Base-by-base conservation (phyloP, 2,329 filamentous ascomycete species). In the Didymella arachidicola region DNA sequence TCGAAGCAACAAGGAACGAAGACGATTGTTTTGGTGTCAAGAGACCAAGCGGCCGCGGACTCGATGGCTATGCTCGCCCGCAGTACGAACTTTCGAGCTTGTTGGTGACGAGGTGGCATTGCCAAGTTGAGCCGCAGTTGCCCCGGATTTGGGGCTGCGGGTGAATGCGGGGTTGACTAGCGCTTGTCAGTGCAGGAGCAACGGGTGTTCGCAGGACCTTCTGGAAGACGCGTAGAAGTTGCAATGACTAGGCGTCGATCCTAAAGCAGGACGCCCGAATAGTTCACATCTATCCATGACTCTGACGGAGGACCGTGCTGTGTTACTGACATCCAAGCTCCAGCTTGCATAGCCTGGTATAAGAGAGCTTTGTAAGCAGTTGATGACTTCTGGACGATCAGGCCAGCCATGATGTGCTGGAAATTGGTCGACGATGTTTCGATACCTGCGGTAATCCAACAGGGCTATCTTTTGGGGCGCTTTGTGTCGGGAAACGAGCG, bases 121-220 rank as follows among this genome's bases (percentile, higher is more conserved):
- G 52, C 32, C 27, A 42, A 43, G 19, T 43, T 43, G 27, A 55
- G 51, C 26, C 44, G 29, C 29, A 41, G 14, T 18, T n/a, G 45
- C 45, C 36, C 38, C 22, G 16, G 29, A 7, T 42, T 12, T 46
- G 19, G n/a, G 36, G 38, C 7, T 36, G 52, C 41, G 34, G 34
- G 42, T 47, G 32, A 27, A 51, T 57, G 54, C 27, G 47, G 47
- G 47, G 47, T 42, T 26, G 14, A 16, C 32, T 55, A 46, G 53
- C 12, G 46, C 19, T 5, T 34, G 19, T 36, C 29, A 43, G 39
- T 44, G 49, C 36, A 36, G 36, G 18, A 41, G 41, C 22, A 50
- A 50, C 41, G 12, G 53, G 53, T 34, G 46, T 56, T 56, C 41
- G 46, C 46, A 51, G 46, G 32, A 25, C 4, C 14, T 47, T 54